Conservation (phyloP, 2,329 filamentous ascomycete genomes). For the Sarocladiaceae sp. region DNA sequence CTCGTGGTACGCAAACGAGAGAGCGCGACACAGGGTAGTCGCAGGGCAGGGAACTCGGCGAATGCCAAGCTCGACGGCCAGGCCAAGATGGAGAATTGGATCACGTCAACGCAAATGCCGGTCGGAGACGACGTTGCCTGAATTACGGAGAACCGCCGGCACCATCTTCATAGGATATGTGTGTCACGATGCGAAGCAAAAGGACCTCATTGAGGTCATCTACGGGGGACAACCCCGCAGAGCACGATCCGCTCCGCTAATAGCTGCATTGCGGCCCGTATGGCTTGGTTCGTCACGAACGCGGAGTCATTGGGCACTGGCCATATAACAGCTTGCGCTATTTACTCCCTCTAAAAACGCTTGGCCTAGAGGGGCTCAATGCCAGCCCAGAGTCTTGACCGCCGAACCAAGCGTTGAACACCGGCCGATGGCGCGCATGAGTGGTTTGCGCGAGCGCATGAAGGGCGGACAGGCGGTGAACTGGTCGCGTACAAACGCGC, state of each 20-base stretch:
- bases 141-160: constrained; percentile 10
- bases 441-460: constrained; percentile 1
- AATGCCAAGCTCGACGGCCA: constrained; percentile 46
- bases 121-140: constrained; percentile 29
- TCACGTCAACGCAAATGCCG: constrained; percentile 69
- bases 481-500: not conserved
- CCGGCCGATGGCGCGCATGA: not conserved
- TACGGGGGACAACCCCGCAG: not conserved
- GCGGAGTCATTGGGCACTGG: not conserved
- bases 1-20: constrained; percentile 79
- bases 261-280: not conserved
- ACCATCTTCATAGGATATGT: too few species aligned
- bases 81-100: constrained; percentile 81
- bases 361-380: constrained; percentile 3
- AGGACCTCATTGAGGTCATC: not conserved
- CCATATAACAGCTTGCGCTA: not conserved
- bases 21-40: constrained; percentile 37
- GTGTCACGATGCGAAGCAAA: too few species aligned
- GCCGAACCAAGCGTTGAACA: not conserved
- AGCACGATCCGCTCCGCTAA: not conserved
- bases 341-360: not conserved
- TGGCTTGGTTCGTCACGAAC: not conserved
- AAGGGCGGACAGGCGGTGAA: not conserved
- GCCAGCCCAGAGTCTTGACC: not conserved
- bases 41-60: constrained; percentile 23